These are phyloP conservation scores for Saccharomyces hybrid DNA, from an alignment of 1,139 yeast genomes.

Conservation along the genomic window DNA sequence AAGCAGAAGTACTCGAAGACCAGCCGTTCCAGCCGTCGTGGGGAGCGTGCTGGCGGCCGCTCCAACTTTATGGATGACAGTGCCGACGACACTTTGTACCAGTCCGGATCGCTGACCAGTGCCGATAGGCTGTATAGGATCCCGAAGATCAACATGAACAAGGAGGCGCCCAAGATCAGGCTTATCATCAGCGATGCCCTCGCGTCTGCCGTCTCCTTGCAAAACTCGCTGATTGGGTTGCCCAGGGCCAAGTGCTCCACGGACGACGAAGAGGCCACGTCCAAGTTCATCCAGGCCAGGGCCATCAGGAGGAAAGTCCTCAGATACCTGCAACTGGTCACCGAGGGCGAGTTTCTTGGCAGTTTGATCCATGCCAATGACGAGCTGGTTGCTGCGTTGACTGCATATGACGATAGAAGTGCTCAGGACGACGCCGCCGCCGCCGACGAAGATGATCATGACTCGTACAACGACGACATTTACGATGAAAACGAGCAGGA, in stretches of 20 bases:
- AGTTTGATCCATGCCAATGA: conserved; percentile 84
- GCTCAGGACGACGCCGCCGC: conserved; percentile 37
- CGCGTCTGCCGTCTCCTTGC: conserved; percentile 62
- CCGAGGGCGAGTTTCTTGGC: conserved; percentile 76
- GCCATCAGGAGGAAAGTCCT: conserved; percentile 68
- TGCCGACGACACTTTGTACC: conserved; percentile 35
- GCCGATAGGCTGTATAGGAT: conserved; percentile 47
- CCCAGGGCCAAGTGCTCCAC: conserved; percentile 48
- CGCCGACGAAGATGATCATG: conserved; percentile 11
- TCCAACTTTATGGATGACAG: conserved; percentile 41
- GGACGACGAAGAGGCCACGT: conserved; percentile 52
- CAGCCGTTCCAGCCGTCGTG: not conserved
- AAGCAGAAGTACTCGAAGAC: not conserved
- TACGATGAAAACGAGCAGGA: conserved; percentile 6
- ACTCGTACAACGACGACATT: conserved; percentile 11
- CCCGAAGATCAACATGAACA: conserved; percentile 60
- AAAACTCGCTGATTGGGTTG: conserved; percentile 56
- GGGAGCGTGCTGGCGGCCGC: conserved; percentile 13
- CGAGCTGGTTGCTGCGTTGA: conserved; percentile 67
- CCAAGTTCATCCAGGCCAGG: conserved; percentile 67
- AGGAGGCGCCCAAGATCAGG: conserved; percentile 69
- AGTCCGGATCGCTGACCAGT: conserved; percentile 8
- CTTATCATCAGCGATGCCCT: conserved; percentile 67
- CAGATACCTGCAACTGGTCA: conserved; percentile 73
- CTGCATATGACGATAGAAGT: conserved; percentile 55